phyloP scores from a whole-genome alignment of 345 rosid genomes.

The Brassica rapa region DNA sequence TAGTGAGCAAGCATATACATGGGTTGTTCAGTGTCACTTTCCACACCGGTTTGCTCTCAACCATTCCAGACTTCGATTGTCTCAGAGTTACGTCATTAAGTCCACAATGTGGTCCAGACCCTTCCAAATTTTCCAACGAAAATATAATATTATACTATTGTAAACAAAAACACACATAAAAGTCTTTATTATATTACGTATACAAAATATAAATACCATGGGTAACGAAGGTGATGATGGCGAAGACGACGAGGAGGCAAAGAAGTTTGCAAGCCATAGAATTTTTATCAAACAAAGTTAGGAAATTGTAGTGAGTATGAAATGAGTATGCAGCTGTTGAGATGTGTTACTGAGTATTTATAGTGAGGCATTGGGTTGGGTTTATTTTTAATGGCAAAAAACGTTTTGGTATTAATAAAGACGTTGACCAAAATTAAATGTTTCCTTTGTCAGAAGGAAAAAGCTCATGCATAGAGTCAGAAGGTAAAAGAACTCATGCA shows the following conservation, averaged over 20 bases:
- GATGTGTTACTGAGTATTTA: conserved; percentile 1
- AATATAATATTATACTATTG: neutral
- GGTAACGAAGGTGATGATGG: neutral
- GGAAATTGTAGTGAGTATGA: neutral
- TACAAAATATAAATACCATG: neutral
- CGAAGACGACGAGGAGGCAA: neutral
- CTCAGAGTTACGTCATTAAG: neutral
- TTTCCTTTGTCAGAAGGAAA: neutral
- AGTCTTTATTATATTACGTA: neutral
- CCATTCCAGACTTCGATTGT: conserved; percentile 23
- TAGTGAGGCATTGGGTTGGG: neutral
- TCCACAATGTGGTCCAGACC: neutral
- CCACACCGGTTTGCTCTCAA: conserved; percentile 23
- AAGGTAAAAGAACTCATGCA: neutral
- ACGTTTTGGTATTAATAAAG: neutral
- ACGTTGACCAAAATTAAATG: neutral
- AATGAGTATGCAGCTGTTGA: neutral
- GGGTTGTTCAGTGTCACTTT: conserved; percentile 2
- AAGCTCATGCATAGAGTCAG: neutral
- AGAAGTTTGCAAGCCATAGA: conserved; percentile 6
- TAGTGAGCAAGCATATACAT: neutral
- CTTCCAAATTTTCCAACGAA: neutral
- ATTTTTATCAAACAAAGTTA: neutral
- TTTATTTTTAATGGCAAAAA: neutral
- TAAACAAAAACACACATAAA: neutral